Evolutionary conservation across 148 eudicot species (phyloP).

Genomic region (Rhododendron ferrugineum): DNA sequence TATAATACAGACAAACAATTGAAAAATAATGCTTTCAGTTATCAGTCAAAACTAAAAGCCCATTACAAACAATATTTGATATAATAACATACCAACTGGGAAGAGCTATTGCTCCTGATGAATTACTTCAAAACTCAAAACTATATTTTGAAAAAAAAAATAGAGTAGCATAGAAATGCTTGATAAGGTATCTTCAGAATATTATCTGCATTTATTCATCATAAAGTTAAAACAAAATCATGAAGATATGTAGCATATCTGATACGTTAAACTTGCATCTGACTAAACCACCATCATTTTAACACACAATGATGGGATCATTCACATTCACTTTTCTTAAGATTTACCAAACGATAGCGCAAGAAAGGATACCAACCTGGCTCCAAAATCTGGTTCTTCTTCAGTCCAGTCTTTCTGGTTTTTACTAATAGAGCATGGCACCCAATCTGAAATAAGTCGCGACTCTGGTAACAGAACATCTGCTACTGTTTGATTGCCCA

Average conservation of each 20-base stretch:
- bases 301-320: background rate
- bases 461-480: slow-evolving; percentile 59
- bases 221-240: background rate
- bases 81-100: background rate
- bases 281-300: background rate
- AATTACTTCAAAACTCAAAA: background rate
- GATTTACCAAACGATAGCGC: background rate
- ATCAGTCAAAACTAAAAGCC: background rate
- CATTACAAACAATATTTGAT: background rate
- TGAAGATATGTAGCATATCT: background rate
- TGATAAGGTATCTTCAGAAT: background rate
- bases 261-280: background rate
- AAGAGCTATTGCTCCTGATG: slow-evolving; percentile 2
- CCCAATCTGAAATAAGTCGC: slow-evolving; percentile 84
- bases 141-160: background rate
- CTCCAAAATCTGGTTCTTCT: slow-evolving; percentile 78
- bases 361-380: slow-evolving; percentile 52
- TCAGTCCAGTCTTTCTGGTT: slow-evolving; percentile 29
- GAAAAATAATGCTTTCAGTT: background rate
- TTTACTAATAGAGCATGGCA: slow-evolving; percentile 40
- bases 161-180: background rate
- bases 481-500: slow-evolving; percentile 28
- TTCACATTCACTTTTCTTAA: background rate
- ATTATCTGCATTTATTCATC: background rate
- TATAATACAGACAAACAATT: background rate